Evolutionary conservation across 306 rosid species (phyloP), one percentile per base, ranked within the genome.

Genomic region (Casuarina glauca): DNA sequence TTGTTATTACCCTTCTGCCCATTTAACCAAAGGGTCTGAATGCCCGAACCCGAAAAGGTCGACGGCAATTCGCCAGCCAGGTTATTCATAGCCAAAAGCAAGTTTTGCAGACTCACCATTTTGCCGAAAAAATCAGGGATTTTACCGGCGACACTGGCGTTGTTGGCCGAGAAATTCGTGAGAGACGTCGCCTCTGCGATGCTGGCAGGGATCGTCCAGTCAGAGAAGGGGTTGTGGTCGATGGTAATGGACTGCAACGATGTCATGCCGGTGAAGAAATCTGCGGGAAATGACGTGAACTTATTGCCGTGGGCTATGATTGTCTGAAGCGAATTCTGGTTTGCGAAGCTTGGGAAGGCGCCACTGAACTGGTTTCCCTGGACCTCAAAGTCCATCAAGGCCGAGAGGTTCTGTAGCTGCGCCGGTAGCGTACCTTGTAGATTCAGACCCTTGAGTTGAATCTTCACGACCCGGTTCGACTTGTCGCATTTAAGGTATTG

Each of bases 1-100:
- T 86, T 87, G 12, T 74, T 72, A 4, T 16, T 52, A 16, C 92
- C 70, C 60, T 78, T 42, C 3, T 88, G 94, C 32, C 93, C 93
- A 74, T 91, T 88, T 41, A 95, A 48, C 93, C 89, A 85, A 0
- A 95, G 78, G 6, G 38, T 69, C 87, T 86, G 86, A 49, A 95
- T 86, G 13, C 72, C 70, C 52, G 85, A 88, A 26, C 84, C 79
- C 0, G 88, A 53, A 2, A 95, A 80, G 41, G 87, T 87, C 12
- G 71, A 32, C 7, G 99, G 99, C 73, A 95, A 78, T 5, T 53
- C 74, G 41, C 99, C 97, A 74, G 72, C 88, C 1, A 92, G 87
- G 9, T 12, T 53, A 73, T 95, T 95, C 60, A 49, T 38, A 13
- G 96, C 79, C 73, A 95, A 45, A 0, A 70, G 84, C 83, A 95